Percentiles rank a stretch among this genome's conserved stretches.
phyloP scores from a whole-genome alignment of 257 asterid species.

The Eucommia ulmoides region DNA sequence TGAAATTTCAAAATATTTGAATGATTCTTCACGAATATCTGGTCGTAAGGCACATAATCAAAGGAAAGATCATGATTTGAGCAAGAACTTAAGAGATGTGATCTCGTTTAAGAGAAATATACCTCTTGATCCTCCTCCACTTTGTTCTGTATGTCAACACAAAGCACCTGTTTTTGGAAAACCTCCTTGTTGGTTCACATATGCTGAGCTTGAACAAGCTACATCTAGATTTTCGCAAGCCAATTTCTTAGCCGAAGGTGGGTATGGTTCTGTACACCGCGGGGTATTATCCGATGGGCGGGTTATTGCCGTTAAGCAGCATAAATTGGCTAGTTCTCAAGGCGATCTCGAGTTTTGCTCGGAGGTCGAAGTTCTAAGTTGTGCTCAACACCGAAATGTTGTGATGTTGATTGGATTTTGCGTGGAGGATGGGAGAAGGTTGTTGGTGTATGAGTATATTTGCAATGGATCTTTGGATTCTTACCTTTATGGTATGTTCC shows the following conservation, averaged over 20 bases:
- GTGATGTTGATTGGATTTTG: constrained; percentile 88
- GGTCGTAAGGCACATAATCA: constrained; percentile 12
- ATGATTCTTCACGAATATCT: constrained; percentile 19
- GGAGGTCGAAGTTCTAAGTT: constrained; percentile 78
- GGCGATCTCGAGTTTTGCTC: constrained; percentile 90
- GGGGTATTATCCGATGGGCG: constrained; percentile 63
- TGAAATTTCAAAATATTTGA: constrained; percentile 28
- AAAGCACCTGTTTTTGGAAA: constrained; percentile 63
- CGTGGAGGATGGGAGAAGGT: constrained; percentile 53
- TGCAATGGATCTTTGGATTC: constrained; percentile 86
- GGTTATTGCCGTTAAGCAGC: constrained; percentile 75
- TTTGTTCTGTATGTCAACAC: constrained; percentile 69
- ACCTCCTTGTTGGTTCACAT: constrained; percentile 65
- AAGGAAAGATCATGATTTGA: constrained; percentile 8
- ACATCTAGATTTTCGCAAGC: constrained; percentile 53
- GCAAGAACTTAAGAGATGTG: constrained; percentile 46
- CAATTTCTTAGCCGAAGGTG: constrained; percentile 88
- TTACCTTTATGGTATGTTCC: constrained; percentile 59
- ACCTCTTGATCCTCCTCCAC: constrained; percentile 68
- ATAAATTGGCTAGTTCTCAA: constrained; percentile 62
- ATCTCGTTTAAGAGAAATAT: constrained; percentile 29
- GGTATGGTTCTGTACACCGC: constrained; percentile 82
- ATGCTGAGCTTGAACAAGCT: constrained; percentile 60
- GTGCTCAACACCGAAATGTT: constrained; percentile 94
- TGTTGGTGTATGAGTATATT: constrained; percentile 75